These are phyloP conservation scores for Daedalea quercina DNA, from an alignment of 768 basidiomycete species.

Conservation along the genomic window DNA sequence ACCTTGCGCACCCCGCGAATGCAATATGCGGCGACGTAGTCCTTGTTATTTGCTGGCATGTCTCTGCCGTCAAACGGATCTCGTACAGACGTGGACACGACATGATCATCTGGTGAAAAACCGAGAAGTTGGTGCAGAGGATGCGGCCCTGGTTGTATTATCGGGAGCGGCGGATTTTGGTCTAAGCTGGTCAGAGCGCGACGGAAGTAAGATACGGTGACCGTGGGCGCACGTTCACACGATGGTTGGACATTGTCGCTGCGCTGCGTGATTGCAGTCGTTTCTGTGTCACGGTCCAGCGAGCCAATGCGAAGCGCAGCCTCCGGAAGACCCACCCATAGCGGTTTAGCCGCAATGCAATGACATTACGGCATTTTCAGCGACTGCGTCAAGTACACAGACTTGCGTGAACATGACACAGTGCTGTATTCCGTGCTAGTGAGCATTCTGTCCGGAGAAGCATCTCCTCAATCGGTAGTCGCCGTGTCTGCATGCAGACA, in stretches of 20 bases:
- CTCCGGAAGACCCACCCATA: too few species aligned
- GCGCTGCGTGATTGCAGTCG: neutral
- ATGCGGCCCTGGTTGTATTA: constrained; percentile 40
- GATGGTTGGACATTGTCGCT: neutral
- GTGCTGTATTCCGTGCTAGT: too few species aligned
- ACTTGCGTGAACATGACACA: too few species aligned
- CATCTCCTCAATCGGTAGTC: too few species aligned
- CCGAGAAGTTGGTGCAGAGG: constrained; percentile 67
- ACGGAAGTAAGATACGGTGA: neutral
- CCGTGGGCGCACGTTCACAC: neutral
- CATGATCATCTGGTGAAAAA: constrained; percentile 37
- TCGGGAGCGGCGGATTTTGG: constrained; percentile 59
- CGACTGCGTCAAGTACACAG: too few species aligned
- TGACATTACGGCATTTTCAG: too few species aligned
- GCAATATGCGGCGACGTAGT: constrained; percentile 48
- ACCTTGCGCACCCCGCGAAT: constrained; percentile 72
- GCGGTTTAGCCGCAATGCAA: too few species aligned
- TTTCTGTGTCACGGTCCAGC: too few species aligned
- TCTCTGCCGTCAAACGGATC: constrained; percentile 59
- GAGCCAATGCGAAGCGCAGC: too few species aligned
- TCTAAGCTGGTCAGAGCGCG: constrained; percentile 43
- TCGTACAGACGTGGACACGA: constrained; percentile 55
- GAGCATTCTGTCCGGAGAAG: too few species aligned
- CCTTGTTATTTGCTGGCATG: constrained; percentile 69
- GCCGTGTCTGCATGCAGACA: too few species aligned